phyloP scores from a whole-genome alignment of 371 early-diverging fungal genomes.

The Mortierella sp. region DNA sequence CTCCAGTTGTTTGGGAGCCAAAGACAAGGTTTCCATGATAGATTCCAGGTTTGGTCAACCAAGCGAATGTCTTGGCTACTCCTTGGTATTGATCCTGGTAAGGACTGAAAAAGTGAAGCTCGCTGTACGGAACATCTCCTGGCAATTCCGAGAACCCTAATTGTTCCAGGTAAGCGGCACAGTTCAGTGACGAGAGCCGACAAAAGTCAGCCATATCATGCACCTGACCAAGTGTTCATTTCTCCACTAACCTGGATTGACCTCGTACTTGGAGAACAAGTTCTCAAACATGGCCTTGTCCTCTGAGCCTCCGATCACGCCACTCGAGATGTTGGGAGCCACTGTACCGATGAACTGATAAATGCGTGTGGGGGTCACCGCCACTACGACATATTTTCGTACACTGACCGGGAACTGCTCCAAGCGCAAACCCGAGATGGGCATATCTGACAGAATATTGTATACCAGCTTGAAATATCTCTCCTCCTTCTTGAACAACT shows the following conservation, averaged over 20 bases:
- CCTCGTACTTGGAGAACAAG: slow-evolving; percentile 71
- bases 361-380: slow-evolving; percentile 82
- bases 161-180: too few relatives aligned
- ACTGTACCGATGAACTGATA: slow-evolving; percentile 88
- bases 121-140: slow-evolving; percentile 65
- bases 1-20: slow-evolving; percentile 79
- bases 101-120: slow-evolving; percentile 74
- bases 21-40: slow-evolving; percentile 85
- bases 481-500: slow-evolving; percentile 86
- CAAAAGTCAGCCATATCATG: too few relatives aligned
- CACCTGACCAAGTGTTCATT: neutral
- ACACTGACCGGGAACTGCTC: slow-evolving; percentile 79
- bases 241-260: slow-evolving; percentile 62
- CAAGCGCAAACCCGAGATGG: slow-evolving; percentile 83
- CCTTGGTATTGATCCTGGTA: slow-evolving; percentile 76
- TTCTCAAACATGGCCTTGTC: slow-evolving; percentile 69
- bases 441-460: slow-evolving; percentile 70
- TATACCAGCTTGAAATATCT: slow-evolving; percentile 78
- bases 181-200: too few relatives aligned
- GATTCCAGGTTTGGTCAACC: slow-evolving; percentile 86
- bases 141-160: slow-evolving; percentile 83
- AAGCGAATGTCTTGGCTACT: slow-evolving; percentile 77
- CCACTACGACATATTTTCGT: slow-evolving; percentile 80
- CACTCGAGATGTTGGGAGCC: slow-evolving; percentile 37
- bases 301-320: slow-evolving; percentile 39